A percentile compares a stretch with the other conserved stretches of the same genome.
These are phyloP conservation scores for Argentina anserina DNA, from an alignment of 306 rosid species.

Conservation along the genomic window DNA sequence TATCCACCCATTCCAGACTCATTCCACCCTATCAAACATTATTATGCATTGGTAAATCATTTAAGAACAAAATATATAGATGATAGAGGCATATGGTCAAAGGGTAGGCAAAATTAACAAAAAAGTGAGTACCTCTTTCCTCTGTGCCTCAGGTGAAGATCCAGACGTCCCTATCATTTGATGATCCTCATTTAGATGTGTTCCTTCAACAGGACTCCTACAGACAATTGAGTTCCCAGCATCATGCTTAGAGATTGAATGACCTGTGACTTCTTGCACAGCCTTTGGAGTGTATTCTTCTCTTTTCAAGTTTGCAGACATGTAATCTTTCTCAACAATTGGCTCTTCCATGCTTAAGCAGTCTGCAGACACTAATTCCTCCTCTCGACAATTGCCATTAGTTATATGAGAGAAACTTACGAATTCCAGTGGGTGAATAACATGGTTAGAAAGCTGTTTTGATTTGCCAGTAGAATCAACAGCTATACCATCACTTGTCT, in stretches of 20 bases:
- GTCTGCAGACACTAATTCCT: slow-evolving; percentile 27
- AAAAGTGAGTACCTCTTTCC: slow-evolving; percentile 51
- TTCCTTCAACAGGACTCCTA: slow-evolving; percentile 24
- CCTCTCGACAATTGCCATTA: slow-evolving; percentile 25
- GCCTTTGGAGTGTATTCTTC: slow-evolving; percentile 35
- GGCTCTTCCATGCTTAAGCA: slow-evolving; percentile 30
- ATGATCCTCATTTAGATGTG: slow-evolving; percentile 30
- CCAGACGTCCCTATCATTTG: slow-evolving; percentile 27
- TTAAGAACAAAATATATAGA: neutral
- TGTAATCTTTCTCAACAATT: slow-evolving; percentile 20
- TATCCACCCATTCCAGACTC: slow-evolving; percentile 30
- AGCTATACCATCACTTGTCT: slow-evolving; percentile 25
- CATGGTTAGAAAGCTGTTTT: slow-evolving; percentile 24
- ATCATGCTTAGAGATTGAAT: slow-evolving; percentile 30
- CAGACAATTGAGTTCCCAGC: slow-evolving; percentile 15
- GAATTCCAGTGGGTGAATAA: slow-evolving; percentile 28
- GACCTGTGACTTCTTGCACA: slow-evolving; percentile 33
- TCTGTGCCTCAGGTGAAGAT: slow-evolving; percentile 35
- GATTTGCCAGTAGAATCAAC: slow-evolving; percentile 5
- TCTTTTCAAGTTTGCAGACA: slow-evolving; percentile 23
- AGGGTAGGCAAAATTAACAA: neutral
- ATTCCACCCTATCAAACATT: slow-evolving; percentile 35
- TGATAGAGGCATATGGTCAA: neutral
- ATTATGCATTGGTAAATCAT: slow-evolving; percentile 20
- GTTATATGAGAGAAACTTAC: slow-evolving; percentile 15